Evolutionary conservation across 352 stramenopile species (phyloP).

Genomic region (Blastocystis sp.): DNA sequence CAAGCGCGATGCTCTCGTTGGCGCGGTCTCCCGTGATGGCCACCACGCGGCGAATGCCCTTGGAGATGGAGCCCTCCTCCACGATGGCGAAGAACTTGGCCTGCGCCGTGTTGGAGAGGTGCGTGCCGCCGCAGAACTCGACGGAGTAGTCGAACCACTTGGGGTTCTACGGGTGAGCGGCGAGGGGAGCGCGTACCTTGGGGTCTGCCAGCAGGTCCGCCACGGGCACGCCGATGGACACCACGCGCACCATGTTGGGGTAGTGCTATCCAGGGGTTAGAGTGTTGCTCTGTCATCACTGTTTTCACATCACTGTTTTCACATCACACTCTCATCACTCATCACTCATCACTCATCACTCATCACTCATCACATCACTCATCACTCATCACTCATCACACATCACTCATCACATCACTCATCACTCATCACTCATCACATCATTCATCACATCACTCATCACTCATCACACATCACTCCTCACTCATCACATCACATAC

Average conservation of each 20-base stretch:
- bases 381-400: background rate
- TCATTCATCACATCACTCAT: too few species aligned
- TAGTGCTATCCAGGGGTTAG: constrained; percentile 75
- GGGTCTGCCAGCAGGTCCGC: constrained; percentile 77
- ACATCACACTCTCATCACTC: too few species aligned
- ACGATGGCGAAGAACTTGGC: constrained; percentile 92
- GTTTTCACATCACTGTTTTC: background rate
- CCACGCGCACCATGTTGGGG: constrained; percentile 93
- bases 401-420: too few species aligned
- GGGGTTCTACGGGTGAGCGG: constrained; percentile 75
- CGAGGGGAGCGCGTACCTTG: background rate
- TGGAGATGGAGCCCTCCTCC: constrained; percentile 90
- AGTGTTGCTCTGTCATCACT: background rate
- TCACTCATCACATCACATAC: constrained; percentile 71
- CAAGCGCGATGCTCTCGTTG: constrained; percentile 80
- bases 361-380: background rate
- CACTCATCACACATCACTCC: too few species aligned
- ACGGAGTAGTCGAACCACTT: constrained; percentile 87
- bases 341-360: too few species aligned
- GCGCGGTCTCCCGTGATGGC: constrained; percentile 86
- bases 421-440: too few species aligned
- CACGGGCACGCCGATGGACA: constrained; percentile 85
- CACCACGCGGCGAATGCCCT: constrained; percentile 92
- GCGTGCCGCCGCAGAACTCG: constrained; percentile 97
- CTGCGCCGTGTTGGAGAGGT: constrained; percentile 90